Evolutionary conservation across 106 monocot genomes (phyloP), one percentile per base, ranked within the genome.

Genomic region (Apostasia shenzhenica): DNA sequence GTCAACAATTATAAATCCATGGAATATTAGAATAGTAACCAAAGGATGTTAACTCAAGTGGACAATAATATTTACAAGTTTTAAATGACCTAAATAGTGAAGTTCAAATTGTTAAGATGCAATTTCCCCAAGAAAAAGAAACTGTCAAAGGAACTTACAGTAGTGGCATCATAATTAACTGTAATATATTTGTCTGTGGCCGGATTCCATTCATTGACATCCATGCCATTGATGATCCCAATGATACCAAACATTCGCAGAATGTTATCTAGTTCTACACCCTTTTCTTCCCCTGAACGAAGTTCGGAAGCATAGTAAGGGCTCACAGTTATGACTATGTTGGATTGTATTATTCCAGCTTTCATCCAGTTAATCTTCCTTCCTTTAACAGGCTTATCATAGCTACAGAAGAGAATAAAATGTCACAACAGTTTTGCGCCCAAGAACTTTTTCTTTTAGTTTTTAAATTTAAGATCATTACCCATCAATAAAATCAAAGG

Each of bases 301-400:
- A 97, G 76, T 68, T 97, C 95, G 74, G 79, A 40, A 14, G 95
- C 88, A 64, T 97, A 97, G 63, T 89, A 81, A 14, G 91, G 86
- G 65, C 88, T 92, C 41, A 97, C 95, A 47, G 92, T 92, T 0
- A 97, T 4, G 8, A 77, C 76, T 61, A 37, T 78, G 72, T 97
- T 83, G 5, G 88, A 78, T 75, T 92, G 84, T 55, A 76, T 37
- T 26, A 97, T 82, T 57, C 80, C 89, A 63, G 92, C 95, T 73
- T 89, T 89, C 92, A 97, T 81, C 95, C 95, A 97, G 69, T 97
- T 97, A 66, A 92, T 89, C 79, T 97, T 97, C 68, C 79, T 81
- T 51, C 95, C 95, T 81, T 86, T 89, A 38, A 97, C 84, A 55
- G 88, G 92, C 46, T 84, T 92, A 55, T 82, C 67, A 61, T 95